phyloP scores from a whole-genome alignment of 768 basidiomycete species.

The Collybia sordida region DNA sequence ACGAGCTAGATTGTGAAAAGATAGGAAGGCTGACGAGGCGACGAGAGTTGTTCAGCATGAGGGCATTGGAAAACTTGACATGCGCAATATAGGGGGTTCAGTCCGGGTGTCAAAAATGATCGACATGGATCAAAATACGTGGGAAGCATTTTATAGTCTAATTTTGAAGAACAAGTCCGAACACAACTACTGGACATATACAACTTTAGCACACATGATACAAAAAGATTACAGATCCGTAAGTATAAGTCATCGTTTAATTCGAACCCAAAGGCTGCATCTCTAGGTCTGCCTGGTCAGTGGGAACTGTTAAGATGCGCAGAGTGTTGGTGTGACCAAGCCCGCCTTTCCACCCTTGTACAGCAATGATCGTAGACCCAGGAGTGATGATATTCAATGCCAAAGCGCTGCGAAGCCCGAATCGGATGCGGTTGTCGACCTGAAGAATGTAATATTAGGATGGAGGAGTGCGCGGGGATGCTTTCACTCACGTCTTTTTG shows the following conservation, averaged over 20 bases:
- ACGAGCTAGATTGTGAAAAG: constrained; percentile 36
- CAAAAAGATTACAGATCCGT: neutral
- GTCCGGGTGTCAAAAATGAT: no score
- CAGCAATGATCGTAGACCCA: constrained; percentile 87
- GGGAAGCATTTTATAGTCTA: neutral
- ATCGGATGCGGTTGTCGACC: constrained; percentile 90
- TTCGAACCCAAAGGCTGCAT: constrained; percentile 44
- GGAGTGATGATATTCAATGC: constrained; percentile 84
- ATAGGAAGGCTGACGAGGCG: constrained; percentile 30
- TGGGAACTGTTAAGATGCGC: constrained; percentile 81
- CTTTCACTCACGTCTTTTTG: constrained; percentile 82
- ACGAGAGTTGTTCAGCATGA: constrained; percentile 39
- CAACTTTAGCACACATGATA: no score
- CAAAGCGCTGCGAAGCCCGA: constrained; percentile 82
- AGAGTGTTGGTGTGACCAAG: constrained; percentile 94
- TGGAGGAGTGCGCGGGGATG: neutral
- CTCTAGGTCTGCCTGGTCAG: constrained; percentile 76
- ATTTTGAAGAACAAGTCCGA: neutral
- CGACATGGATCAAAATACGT: no score
- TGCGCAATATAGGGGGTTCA: neutral
- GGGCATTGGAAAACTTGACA: constrained; percentile 43
- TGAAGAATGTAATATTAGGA: constrained; percentile 23
- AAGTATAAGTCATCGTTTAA: neutral
- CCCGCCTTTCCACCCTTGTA: constrained; percentile 99
- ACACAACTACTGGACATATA: no score